Base-by-base conservation (phyloP, 2,329 filamentous ascomycete genomes). In the Trichoderma sp. region DNA sequence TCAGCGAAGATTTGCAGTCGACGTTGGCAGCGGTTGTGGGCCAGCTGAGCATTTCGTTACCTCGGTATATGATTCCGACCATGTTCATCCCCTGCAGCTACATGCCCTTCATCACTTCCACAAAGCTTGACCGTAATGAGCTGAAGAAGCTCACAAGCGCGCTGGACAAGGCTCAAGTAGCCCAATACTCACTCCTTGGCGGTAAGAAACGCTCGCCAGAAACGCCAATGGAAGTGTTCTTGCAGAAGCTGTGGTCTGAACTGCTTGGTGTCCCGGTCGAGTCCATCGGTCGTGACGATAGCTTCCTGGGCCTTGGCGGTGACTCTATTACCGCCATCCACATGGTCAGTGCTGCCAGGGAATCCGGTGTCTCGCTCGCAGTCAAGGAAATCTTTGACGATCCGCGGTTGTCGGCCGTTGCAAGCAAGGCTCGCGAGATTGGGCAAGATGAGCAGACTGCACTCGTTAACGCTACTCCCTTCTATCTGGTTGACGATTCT, bases 291-390 rank as follows among this genome's bases (percentile, higher is more conserved):
- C 41, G 63, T 7, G 65, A 69, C 12, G 68, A 71, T 51, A 71
- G 67, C 54, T 71, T 71, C 50, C 65, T 67, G n/a, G 41, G 55
- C 1, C 57, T 71, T 1, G 69, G 69, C 4, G 69, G 69, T 9
- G 68, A 71, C n/a, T 71, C 69, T 0, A 69, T 71, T 57, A 65
- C 57, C 2, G 63, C 63, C 2, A 65, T 65, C 6, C 43, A 63
- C 14, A 58, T 65, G 57, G 63, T 65, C 2, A 63, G 44, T 9
- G 41, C 63, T 1, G 57, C 63, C 12, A 50, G 34, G n/a, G 50
- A 56, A 24, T 48, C 24, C 0, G 58, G 58, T 12, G 10, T 67
- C 7, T 12, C 24, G 2, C 52, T 71, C n/a, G 64, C 67, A 15
- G 67, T 68, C 3, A 64, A 45, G 26, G 60, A 67, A 28, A 62